These are phyloP conservation scores for Apiospora sp. DNA, from an alignment of 2,329 filamentous ascomycete genomes.

Conservation along the genomic window DNA sequence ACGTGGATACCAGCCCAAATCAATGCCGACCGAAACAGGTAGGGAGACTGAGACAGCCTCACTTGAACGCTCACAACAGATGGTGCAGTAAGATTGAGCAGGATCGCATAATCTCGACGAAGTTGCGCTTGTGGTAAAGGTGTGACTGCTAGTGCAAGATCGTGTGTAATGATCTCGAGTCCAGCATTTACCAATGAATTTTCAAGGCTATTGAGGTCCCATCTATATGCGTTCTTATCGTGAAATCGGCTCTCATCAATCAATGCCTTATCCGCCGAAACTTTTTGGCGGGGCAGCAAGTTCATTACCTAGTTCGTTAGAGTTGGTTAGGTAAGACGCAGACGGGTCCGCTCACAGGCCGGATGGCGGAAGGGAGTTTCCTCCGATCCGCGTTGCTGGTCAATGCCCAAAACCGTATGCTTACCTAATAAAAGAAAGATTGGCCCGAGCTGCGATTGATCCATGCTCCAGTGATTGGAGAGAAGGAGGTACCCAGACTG, in stretches of 20 bases:
- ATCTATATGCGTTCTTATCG: slow-evolving; percentile 20
- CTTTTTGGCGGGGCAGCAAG: slow-evolving; percentile 15
- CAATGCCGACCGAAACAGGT: slow-evolving; percentile 3
- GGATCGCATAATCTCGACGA: slow-evolving; percentile 15
- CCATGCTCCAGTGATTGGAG: not conserved
- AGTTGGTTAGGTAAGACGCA: not conserved
- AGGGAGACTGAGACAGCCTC: slow-evolving; percentile 15
- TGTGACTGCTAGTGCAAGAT: slow-evolving; percentile 16
- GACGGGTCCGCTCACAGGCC: not conserved
- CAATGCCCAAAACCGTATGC: not conserved
- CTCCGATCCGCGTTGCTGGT: slow-evolving; percentile 6
- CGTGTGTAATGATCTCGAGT: slow-evolving; percentile 8
- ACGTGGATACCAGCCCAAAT: slow-evolving; percentile 20
- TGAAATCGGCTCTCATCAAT: slow-evolving; percentile 1
- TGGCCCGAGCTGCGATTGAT: not conserved
- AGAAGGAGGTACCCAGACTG: not conserved
- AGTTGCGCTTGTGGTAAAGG: not conserved
- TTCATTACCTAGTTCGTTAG: not conserved
- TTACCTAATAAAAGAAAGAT: not conserved
- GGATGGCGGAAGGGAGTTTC: slow-evolving; percentile 1
- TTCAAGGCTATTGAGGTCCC: slow-evolving; percentile 20
- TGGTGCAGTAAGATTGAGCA: slow-evolving; percentile 13
- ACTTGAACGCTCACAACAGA: not conserved
- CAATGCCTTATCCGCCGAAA: slow-evolving; percentile 18
- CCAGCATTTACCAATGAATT: slow-evolving; percentile 25